phyloP scores from a whole-genome alignment of 2,329 filamentous ascomycete genomes.

The Botrytis fragariae region DNA sequence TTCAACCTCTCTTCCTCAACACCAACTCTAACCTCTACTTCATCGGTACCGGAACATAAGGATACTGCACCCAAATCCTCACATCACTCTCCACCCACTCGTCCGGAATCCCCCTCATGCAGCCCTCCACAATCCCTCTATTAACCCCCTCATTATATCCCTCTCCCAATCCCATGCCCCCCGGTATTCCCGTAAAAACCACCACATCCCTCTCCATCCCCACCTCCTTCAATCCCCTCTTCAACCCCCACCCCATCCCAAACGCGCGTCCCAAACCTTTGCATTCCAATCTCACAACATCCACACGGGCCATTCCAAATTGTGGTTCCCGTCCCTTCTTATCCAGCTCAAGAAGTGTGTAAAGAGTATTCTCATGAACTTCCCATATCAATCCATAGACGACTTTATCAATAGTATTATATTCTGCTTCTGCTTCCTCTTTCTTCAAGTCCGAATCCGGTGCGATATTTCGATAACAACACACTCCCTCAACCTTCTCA shows the following conservation, averaged over 20 bases:
- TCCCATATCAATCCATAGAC: constrained; percentile 1
- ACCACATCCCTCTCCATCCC: not conserved
- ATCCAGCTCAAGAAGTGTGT: not conserved
- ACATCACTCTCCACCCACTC: constrained; percentile 14
- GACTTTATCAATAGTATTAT: not conserved
- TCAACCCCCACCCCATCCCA: constrained; percentile 5
- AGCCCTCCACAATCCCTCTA: constrained; percentile 5
- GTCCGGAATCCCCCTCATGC: constrained; percentile 11
- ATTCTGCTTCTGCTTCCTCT: not conserved
- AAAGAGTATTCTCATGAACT: not conserved
- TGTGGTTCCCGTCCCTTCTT: not conserved
- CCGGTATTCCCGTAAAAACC: not conserved
- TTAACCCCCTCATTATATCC: constrained; percentile 3
- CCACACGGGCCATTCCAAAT: not conserved
- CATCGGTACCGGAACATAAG: not conserved
- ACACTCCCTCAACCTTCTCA: not conserved
- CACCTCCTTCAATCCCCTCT: not conserved
- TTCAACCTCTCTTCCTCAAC: too few relatives aligned
- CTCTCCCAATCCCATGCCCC: not conserved
- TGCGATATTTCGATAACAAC: not conserved
- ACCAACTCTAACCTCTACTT: not conserved
- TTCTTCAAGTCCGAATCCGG: not conserved
- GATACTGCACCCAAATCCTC: constrained; percentile 6
- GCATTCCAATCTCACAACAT: not conserved
- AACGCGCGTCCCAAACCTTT: not conserved